Evolutionary conservation across 2,329 filamentous ascomycete species (phyloP), one percentile per base, ranked within the genome.

Genomic region (Capronia epimyces): DNA sequence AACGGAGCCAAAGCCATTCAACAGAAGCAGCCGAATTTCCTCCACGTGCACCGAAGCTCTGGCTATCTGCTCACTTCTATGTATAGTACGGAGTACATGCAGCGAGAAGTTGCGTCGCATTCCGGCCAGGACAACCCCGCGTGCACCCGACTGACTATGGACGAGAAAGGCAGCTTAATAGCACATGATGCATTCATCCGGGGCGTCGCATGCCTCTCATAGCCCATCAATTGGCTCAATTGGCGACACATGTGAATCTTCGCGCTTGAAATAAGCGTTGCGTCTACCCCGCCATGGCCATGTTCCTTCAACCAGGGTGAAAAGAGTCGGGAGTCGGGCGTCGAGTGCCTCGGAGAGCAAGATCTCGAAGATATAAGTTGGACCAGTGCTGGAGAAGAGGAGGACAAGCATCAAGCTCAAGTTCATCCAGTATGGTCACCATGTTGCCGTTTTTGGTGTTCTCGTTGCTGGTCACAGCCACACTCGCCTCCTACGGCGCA

Each of bases 401-500:
- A 15, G 25, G 9, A 42, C 9, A 42, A 15, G n/a, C 9, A 31
- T 32, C 31, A 10, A 13, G 18, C 31, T 21, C 15, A 25, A 40
- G 8, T 34, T 39, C 15, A 9, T 16, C 15, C 22, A 2, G 32
- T 41, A 37, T 52, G 16, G 32, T 45, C 46, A 55, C 24, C 27
- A 57, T 55, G 55, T 45, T 57, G 52, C 55, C 52, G 15, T 20
- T 52, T 7, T 39, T 55, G 15, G 46, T 46, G 16, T 45, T 55
- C 25, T 36, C 34, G 43, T 47, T 49, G 13, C 49, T 57, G 15
- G 40, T 53, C 15, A 46, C 37, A 37, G 45, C 39, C 43, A 37
- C 52, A 12, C 24, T 57, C 16, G 57, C 57, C 40, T 47, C 40
- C 15, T 60, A 56, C 18, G 53, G 55, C 39, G 65, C 65, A 32